Percentiles rank a stretch among this genome's conserved stretches.
phyloP scores from a whole-genome alignment of 2,329 filamentous ascomycete genomes.

The Xylariaceae sp. region DNA sequence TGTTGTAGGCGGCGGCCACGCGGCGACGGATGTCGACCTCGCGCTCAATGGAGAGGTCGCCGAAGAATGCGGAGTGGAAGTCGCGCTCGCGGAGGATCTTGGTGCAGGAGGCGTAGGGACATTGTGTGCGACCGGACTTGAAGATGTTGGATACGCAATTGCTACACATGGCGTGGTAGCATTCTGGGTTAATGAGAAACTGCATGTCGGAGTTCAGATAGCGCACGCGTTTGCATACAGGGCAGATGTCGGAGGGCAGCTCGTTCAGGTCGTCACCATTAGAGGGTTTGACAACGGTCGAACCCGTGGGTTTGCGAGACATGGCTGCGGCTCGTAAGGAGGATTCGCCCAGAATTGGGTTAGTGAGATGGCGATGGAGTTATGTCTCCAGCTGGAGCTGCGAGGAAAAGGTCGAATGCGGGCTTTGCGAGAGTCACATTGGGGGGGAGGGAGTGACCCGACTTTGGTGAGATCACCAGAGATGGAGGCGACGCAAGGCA shows the following conservation, averaged over 20 bases:
- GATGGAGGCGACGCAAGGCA: background rate
- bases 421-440: no score
- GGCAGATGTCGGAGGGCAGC: constrained; percentile 71
- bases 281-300: constrained; percentile 18
- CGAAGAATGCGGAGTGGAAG: constrained; percentile 87
- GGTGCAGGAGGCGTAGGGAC: constrained; percentile 84
- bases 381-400: no score
- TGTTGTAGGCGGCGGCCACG: constrained; percentile 81
- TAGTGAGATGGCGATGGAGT: no score
- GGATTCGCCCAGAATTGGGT: background rate
- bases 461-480: background rate
- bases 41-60: constrained; percentile 80
- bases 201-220: constrained; percentile 93
- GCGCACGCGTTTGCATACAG: constrained; percentile 93
- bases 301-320: constrained; percentile 35
- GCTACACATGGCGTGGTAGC: constrained; percentile 98
- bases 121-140: constrained; percentile 84
- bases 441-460: no score
- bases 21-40: constrained; percentile 88
- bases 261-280: constrained; percentile 25
- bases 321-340: constrained; percentile 23
- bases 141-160: constrained; percentile 95
- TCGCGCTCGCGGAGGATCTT: constrained; percentile 80
- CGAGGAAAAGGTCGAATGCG: no score
- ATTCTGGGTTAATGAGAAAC: constrained; percentile 96